A percentile compares a stretch with the other conserved stretches of the same genome.
Evolutionary conservation across 1,139 yeast genomes (phyloP).

Genomic region (Suhomyces wounanorum): DNA sequence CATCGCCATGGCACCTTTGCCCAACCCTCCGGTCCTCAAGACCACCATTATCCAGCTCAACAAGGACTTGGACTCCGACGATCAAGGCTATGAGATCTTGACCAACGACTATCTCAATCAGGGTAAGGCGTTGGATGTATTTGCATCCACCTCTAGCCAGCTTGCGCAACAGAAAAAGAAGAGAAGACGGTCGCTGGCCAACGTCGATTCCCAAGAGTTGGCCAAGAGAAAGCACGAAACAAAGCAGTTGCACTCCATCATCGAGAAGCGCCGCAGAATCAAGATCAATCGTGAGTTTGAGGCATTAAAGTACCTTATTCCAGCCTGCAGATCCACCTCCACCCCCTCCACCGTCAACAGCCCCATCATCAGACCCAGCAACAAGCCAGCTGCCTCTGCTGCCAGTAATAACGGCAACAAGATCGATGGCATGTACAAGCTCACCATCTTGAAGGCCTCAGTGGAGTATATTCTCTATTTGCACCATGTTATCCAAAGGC

Average conservation of each 20-base stretch:
- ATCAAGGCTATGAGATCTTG: constrained; percentile 46
- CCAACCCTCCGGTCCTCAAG: constrained; percentile 62
- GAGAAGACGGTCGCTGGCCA: constrained; percentile 49
- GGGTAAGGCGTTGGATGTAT: constrained; percentile 7
- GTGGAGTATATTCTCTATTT: constrained; percentile 77
- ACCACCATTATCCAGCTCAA: constrained; percentile 65
- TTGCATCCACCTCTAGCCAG: constrained; percentile 3
- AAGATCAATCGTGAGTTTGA: constrained; percentile 84
- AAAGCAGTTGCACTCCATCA: constrained; percentile 70
- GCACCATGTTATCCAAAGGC: constrained; percentile 57
- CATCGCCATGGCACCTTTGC: constrained; percentile 27
- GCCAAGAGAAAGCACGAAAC: constrained; percentile 59
- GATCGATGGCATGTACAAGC: constrained; percentile 73
- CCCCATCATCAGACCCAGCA: constrained; percentile 18
- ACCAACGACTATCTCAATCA: constrained; percentile 35
- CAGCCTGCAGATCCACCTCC: constrained; percentile 63
- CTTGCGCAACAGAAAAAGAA: constrained; percentile 33
- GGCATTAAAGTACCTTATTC: constrained; percentile 73
- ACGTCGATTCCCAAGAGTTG: constrained; percentile 53
- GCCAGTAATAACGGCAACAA: constrained; percentile 34
- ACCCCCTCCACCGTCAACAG: constrained; percentile 17
- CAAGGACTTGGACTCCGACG: constrained; percentile 45
- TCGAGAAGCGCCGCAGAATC: constrained; percentile 75
- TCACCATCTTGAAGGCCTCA: constrained; percentile 76
- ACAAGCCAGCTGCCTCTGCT: constrained; percentile 11